Conservation (phyloP, 2,329 filamentous ascomycete species). For the Niveomyces coronatus region DNA sequence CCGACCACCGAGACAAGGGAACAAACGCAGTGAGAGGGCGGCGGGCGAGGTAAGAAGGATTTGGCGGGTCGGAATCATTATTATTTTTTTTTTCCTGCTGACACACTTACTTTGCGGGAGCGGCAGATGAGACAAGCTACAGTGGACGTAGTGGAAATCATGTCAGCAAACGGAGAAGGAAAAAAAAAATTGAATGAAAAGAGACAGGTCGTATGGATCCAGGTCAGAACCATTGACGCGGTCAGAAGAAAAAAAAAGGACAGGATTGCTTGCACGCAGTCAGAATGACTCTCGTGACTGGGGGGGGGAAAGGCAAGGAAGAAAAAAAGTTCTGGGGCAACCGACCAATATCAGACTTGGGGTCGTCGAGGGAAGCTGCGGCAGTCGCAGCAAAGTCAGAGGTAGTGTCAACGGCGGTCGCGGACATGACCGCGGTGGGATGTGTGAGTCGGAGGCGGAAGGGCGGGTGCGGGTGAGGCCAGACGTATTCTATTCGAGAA, state of each 20-base stretch:
- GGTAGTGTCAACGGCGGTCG: conserved; percentile 10
- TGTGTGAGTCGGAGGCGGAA: neutral
- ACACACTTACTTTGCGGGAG: conserved; percentile 13
- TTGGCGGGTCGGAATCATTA: neutral
- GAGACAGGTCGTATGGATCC: conserved; percentile 5
- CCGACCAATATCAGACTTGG: conserved; percentile 11
- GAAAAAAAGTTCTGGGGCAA: conserved; percentile 7
- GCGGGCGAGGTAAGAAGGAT: neutral
- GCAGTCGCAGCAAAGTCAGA: conserved; percentile 7
- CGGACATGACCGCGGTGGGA: conserved; percentile 6
- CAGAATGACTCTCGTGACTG: too few relatives aligned
- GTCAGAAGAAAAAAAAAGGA: too few relatives aligned
- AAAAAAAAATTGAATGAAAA: neutral
- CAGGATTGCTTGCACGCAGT: too few relatives aligned
- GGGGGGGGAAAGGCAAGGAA: too few relatives aligned
- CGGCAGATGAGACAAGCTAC: conserved; percentile 12
- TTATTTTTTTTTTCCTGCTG: too few relatives aligned
- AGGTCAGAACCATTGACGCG: too few relatives aligned
- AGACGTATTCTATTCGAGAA: neutral
- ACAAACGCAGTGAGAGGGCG: neutral
- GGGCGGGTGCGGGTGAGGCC: neutral
- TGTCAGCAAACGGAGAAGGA: conserved; percentile 4
- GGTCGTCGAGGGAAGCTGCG: conserved; percentile 8
- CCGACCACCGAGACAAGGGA: too few relatives aligned
- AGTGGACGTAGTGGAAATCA: conserved; percentile 1